Evolutionary conservation across 768 basidiomycete genomes (phyloP).

Genomic region (Asterophora lycoperdoides): DNA sequence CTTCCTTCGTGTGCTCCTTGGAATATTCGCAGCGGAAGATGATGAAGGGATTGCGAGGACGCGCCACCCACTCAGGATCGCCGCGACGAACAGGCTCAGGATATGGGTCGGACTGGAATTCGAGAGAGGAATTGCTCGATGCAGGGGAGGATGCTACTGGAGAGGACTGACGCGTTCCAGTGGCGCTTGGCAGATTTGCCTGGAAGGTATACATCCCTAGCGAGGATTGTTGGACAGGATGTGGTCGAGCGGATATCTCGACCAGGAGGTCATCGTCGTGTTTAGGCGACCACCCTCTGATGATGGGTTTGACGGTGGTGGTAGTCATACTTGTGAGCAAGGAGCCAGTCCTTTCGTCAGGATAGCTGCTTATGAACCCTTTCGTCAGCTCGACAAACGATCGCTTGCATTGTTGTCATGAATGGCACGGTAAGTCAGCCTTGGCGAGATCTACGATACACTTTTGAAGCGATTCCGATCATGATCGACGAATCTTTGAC

Average conservation of each 20-base stretch:
- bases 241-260: conserved; percentile 17
- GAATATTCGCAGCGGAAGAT: conserved; percentile 68
- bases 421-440: conserved; percentile 3
- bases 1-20: conserved; percentile 38
- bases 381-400: conserved; percentile 9
- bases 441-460: conserved; percentile 13
- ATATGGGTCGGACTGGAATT: conserved; percentile 10
- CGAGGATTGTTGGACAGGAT: conserved; percentile 11
- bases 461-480: conserved; percentile 16
- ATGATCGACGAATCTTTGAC: conserved; percentile 11
- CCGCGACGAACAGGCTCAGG: conserved; percentile 33
- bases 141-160: conserved; percentile 15
- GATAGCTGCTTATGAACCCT: conserved; percentile 12
- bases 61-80: conserved; percentile 58
- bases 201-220: conserved; percentile 5
- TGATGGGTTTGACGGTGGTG: conserved; percentile 16
- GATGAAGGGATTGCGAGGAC: conserved; percentile 69
- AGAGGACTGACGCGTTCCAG: not conserved
- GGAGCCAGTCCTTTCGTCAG: conserved; percentile 5
- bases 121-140: conserved; percentile 22
- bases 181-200: not conserved
- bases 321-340: conserved; percentile 8
- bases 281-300: conserved; percentile 32
- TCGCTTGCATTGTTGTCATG: conserved; percentile 16
- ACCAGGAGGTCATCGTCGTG: conserved; percentile 24